Base-by-base conservation (phyloP, 768 basidiomycete species). In the Termitomyces sp. region DNA sequence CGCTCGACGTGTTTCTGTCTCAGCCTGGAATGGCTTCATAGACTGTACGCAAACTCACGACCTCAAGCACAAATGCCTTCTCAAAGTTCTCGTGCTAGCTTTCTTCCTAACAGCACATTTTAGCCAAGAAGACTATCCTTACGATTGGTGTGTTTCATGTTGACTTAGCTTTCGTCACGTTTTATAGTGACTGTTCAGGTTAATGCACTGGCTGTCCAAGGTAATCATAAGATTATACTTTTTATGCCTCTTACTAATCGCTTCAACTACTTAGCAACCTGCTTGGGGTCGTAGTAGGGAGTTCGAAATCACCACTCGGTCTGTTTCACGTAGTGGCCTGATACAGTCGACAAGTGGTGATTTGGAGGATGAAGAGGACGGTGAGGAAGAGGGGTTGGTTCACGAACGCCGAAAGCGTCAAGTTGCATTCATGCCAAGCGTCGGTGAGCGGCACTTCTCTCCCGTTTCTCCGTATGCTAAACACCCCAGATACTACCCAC, bases 41-140 rank as follows among this genome's bases (percentile, higher is more conserved):
- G 91, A 93, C 68, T 93, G 91, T 93, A 66, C 60, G 84, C 59
- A 10, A 11, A 42, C 19, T 19, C 41, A 19, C 26, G 19, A 19
- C 7, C 45, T 37, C 60, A 28, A 42, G 30, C 26, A 26, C 7
- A 8, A 0, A 14, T 14, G 28, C 28, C 44, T 52, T 52, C 49
- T 46, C 47, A 53, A 46, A 59, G n/a, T 33, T 21, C 37, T 19
- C 14, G 12, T 19, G 0, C 58, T 37, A 85, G 90, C 91, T 0
- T 94, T 94, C 77, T 93, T 91, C 78, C 77, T 93, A 59, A 94
- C 91, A 5, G 91, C 91, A 0, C 90, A 91, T 65, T 94, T 94
- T 64, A 89, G 83, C 62, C 86, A 91, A 62, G 91, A 92, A 60
- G 91, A 93, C 64, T 91, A 89, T 60, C 89, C 89, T 5, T 91